A percentile compares a stretch with the other conserved stretches of the same genome.
phyloP scores from a whole-genome alignment of 2,329 filamentous ascomycete genomes.

The Sordariomycetes sp. region DNA sequence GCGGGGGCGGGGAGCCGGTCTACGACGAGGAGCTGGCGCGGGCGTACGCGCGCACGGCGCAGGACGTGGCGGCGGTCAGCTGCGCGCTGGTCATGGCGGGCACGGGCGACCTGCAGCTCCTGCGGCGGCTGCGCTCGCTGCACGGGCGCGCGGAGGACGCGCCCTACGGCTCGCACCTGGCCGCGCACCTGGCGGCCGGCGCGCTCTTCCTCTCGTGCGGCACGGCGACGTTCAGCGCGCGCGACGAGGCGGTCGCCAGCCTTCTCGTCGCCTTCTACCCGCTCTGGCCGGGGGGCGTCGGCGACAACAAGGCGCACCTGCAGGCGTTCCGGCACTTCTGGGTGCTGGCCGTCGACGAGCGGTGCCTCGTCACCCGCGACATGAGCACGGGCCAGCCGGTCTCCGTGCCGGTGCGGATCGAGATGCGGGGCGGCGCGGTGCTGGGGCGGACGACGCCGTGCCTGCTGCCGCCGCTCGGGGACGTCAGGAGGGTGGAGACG shows the following conservation, averaged over 20 bases:
- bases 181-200: conserved; percentile 84
- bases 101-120: conserved; percentile 76
- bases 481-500: conserved; percentile 48
- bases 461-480: conserved; percentile 52
- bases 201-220: conserved; percentile 86
- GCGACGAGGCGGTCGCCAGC: conserved; percentile 74
- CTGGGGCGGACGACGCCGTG: conserved; percentile 43
- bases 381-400: conserved; percentile 74
- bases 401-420: conserved; percentile 59
- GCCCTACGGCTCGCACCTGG: conserved; percentile 88
- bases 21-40: conserved; percentile 82
- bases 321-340: conserved; percentile 97
- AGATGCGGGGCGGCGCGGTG: conserved; percentile 32
- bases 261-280: conserved; percentile 91
- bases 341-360: conserved; percentile 83
- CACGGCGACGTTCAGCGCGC: conserved; percentile 83
- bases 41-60: conserved; percentile 79
- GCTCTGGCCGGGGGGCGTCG: conserved; percentile 76
- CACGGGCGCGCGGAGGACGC: conserved; percentile 70
- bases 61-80: conserved; percentile 76
- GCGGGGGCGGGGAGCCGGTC: conserved; percentile 19
- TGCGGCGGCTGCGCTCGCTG: conserved; percentile 75
- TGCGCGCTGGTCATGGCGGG: conserved; percentile 89
- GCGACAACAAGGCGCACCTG: conserved; percentile 89
- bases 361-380: conserved; percentile 82